phyloP scores from a whole-genome alignment of 2,329 filamentous ascomycete genomes.

The Ceratocystis huliohia region DNA sequence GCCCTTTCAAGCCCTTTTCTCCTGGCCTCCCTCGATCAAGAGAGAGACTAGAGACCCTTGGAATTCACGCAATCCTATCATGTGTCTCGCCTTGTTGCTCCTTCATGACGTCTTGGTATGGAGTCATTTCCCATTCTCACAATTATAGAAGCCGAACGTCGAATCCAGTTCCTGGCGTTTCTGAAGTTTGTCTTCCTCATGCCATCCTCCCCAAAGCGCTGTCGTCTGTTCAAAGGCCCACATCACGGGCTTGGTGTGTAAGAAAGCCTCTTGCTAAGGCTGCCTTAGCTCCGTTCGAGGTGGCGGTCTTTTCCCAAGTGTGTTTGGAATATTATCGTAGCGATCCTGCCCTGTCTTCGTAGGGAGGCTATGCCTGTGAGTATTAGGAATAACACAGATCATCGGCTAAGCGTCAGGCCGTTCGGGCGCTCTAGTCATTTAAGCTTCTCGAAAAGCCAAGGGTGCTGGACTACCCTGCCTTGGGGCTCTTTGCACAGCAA shows the following conservation, averaged over 20 bases:
- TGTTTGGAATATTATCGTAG: not conserved
- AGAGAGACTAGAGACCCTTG: not conserved
- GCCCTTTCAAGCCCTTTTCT: not conserved
- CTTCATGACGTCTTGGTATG: slow-evolving; percentile 2
- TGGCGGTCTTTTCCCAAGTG: not conserved
- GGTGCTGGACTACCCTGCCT: too few relatives aligned
- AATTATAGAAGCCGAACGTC: not conserved
- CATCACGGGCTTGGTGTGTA: not conserved
- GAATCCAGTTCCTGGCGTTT: not conserved
- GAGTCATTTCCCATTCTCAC: not conserved
- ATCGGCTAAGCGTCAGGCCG: not conserved
- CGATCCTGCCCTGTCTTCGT: not conserved
- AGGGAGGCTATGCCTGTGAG: not conserved
- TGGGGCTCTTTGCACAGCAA: too few relatives aligned
- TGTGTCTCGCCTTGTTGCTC: slow-evolving; percentile 9
- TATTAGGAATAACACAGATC: not conserved
- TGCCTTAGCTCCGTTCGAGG: not conserved
- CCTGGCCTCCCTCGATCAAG: not conserved
- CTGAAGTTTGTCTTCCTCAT: not conserved
- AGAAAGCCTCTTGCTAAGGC: not conserved
- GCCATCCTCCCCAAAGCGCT: not conserved
- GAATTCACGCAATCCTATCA: slow-evolving; percentile 4
- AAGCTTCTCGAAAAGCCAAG: too few relatives aligned
- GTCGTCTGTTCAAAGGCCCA: not conserved
- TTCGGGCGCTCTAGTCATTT: too few relatives aligned